Evolutionary conservation across 768 basidiomycete genomes (phyloP).

Genomic region (Termitomyces sp.): DNA sequence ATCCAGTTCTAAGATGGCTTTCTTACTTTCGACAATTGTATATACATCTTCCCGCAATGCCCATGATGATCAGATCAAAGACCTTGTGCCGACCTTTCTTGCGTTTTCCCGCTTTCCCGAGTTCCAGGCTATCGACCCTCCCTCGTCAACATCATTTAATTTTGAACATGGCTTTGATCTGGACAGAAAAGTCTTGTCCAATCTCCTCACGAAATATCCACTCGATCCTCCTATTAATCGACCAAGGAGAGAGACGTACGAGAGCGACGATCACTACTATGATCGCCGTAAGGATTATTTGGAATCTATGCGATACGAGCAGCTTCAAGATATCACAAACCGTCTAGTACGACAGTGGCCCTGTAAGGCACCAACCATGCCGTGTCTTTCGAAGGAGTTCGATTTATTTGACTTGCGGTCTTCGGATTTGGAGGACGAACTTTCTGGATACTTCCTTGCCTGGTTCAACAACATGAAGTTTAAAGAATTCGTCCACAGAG

Average conservation of each 20-base stretch:
- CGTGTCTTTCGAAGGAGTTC: background rate
- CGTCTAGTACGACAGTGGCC: constrained; percentile 18
- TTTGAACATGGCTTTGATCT: constrained; percentile 17
- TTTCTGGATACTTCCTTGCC: background rate
- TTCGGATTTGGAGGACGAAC: background rate
- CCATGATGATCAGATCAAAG: background rate
- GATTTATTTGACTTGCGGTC: background rate
- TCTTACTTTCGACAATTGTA: constrained; percentile 27
- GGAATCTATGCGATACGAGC: background rate
- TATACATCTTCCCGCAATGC: constrained; percentile 21
- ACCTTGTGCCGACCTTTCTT: constrained; percentile 24
- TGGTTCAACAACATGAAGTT: constrained; percentile 15
- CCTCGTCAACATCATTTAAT: constrained; percentile 9
- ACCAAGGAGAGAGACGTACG: background rate
- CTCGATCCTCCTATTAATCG: background rate
- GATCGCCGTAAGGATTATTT: constrained; percentile 2
- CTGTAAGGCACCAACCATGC: constrained; percentile 2
- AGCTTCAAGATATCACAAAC: constrained; percentile 7
- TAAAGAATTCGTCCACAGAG: constrained; percentile 3
- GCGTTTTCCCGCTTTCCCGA: constrained; percentile 23
- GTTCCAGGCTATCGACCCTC: constrained; percentile 15
- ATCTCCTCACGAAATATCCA: background rate
- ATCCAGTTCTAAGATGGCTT: constrained; percentile 19
- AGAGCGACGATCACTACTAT: background rate
- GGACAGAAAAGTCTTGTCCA: constrained; percentile 3